Base-by-base conservation (phyloP, 176 grass and related monocot species). In the Phragmites australis region DNA sequence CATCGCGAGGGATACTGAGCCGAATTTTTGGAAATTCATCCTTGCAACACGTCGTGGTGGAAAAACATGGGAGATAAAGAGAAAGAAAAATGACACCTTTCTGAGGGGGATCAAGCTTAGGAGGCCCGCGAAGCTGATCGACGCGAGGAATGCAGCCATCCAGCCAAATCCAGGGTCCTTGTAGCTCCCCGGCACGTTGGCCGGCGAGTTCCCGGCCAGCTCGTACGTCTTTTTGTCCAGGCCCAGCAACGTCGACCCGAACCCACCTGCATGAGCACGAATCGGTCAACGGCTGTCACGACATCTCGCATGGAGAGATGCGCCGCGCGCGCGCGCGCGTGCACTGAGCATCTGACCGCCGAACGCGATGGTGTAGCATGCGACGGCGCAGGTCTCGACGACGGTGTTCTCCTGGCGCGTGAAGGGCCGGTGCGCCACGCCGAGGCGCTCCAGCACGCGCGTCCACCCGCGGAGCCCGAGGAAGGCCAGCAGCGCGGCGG, bases 361-460 rank as follows among this genome's bases (percentile, higher is more conserved):
- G 70, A 92, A 87, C 0, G 85, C 76, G 73, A 97, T 94, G 82
- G 91, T 81, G 83, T 97, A 97, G 85, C 94, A 97, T 11, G 94
- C 94, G 9, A 97, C 94, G 68, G 91, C 91, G 61, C 94, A 97
- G 56, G 94, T 94, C 92, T 97, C 89, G 55, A 97, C 47, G 55
- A 97, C 83, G 27, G 89, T 92, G 85, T 97, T 97, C 87, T 97
- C 94, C 87, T 97, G 94, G 0, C 94, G 91, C 2, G 94, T 97
- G 81, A 97, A 97, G 6, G 94, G 94, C 3, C 56, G 81, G 32
- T 89, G 70, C 39, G 80, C 58, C 51, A 93, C 10, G 41, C 94
- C 94, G n/a, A 91, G 32, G 70, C 75, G 92, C 68, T 60, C 73
- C 43, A 97, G 80, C 52, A 75, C 23, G 70, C 86, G 84, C 43